Conservation (phyloP, 129 eudicot genomes). For the Flaveria trinervia region DNA sequence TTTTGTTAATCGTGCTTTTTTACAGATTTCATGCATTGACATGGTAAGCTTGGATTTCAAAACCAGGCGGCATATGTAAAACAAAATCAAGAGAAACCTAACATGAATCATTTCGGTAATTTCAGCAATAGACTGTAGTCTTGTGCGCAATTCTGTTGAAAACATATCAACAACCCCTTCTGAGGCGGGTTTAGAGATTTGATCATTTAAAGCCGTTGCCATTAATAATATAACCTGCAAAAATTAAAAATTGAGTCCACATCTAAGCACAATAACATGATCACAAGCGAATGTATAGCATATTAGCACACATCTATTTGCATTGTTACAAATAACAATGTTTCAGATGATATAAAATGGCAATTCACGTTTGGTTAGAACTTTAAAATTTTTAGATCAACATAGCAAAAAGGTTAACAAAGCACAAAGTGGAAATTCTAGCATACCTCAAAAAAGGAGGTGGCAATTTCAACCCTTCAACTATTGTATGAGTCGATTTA, state of each 20-base stretch:
- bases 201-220: conserved; percentile 80
- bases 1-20: neutral
- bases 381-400: neutral
- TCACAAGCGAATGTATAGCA: neutral
- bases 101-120: conserved; percentile 99
- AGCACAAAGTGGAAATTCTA: neutral
- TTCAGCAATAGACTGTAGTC: conserved; percentile 91
- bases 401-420: neutral
- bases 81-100: conserved; percentile 32
- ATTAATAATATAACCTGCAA: conserved; percentile 78
- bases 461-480: no score
- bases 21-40: conserved; percentile 2
- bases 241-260: conserved; percentile 6
- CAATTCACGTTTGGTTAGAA: neutral
- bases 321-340: conserved; percentile 8
- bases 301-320: neutral
- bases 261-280: conserved; percentile 16
- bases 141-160: conserved; percentile 63
- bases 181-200: conserved; percentile 45
- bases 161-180: conserved; percentile 50
- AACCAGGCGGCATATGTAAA: neutral
- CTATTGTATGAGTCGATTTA: no score
- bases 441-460: neutral
- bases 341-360: neutral
- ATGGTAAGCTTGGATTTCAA: neutral